Evolutionary conservation across 192 early-diverging fungal species (phyloP), one percentile per base, ranked within the genome.

Genomic region (Gigaspora rosea): DNA sequence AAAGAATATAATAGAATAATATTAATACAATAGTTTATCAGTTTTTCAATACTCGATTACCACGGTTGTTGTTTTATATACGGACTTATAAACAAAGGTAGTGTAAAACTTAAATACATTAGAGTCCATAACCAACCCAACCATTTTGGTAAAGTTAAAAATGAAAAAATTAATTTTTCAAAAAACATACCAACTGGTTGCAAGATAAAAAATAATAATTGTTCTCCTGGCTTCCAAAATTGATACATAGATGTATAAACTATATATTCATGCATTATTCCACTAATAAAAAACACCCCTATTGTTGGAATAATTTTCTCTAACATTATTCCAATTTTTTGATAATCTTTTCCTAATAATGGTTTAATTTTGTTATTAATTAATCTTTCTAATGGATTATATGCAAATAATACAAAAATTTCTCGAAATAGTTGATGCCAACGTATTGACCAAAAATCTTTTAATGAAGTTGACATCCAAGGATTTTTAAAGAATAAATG

Each of bases 191-290:
- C 67, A 12, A 69, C 5, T 47, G 35, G 41, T 69, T 69, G 67
- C 7, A 41, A 16, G 16, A 48, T 22, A 49, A 69, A 69, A 49
- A 69, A 69, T 12, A 46, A 1, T 49, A 69, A 48, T n/a, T 48
- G 35, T 48, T 69, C 20, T 46, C 67, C 67, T 48, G 67, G 67
- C 11, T 16, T 69, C 67, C 67, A 69, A n/a, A 4, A 22, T 32
- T 41, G 41, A 69, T 69, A 69, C 15, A 46, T 48, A 32, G 36
- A 6, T 16, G 47, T 11, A 7, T 16, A 47, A n/a, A 16, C 36
- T 48, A 69, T 36, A 49, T 69, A 69, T 69, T 69, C 67, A 69
- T 69, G 67, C 12, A 69, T 46, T 10, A 69, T 18, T 32, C 67
- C 67, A 69, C 67, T 69, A 18, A 69, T 33, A 46, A 49, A 27